Evolutionary conservation across 306 rosid species (phyloP), one percentile per base, ranked within the genome.

Genomic region (Cucumis melo): DNA sequence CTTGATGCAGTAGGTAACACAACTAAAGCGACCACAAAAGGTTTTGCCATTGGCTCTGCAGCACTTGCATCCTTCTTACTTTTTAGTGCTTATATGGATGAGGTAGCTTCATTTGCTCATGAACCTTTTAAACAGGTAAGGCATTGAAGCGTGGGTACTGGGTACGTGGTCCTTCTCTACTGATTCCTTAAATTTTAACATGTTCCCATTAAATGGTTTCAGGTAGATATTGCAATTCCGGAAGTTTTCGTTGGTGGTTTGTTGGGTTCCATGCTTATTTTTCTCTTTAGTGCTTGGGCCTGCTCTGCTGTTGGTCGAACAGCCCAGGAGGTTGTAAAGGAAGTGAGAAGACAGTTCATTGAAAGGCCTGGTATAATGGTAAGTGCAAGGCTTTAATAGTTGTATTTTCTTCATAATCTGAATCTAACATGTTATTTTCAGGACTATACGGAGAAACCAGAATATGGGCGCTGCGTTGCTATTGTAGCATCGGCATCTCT

Each of bases 341-440:
- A 94, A 94, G 99, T 94, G 27, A 85, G 99, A 83, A 84, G 97
- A 84, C 99, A 94, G 82, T 94, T 94, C 85, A 90, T 94, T 84
- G 97, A 94, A 89, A 88, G 96, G 90, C 99, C 97, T 78, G 97
- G 99, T 82, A 94, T 94, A 84, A 94, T 94, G 99, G 99, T 94
- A 79, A 81, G 99, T 85, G 75, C 64, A 15, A 76, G 66, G 60
- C 53, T 79, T 63, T 53, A 29, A 61, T 34, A 36, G 38, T 62
- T 29, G 61, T 82, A 60, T 39, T 8, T 65, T 71, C 12, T 46
- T 70, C 74, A 67, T 67, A 44, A 48, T 72, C 32, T 63, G 72
- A 27, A 50, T 46, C 34, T 61, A 73, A 59, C 48, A 57, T 80
- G 48, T 71, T 86, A 78, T 68, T 61, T 51, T 51, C 88, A 94